A percentile compares a stretch with the other conserved stretches of the same genome.
Evolutionary conservation across 2,329 filamentous ascomycete species (phyloP).

Genomic region (Harringtonia lauricola): DNA sequence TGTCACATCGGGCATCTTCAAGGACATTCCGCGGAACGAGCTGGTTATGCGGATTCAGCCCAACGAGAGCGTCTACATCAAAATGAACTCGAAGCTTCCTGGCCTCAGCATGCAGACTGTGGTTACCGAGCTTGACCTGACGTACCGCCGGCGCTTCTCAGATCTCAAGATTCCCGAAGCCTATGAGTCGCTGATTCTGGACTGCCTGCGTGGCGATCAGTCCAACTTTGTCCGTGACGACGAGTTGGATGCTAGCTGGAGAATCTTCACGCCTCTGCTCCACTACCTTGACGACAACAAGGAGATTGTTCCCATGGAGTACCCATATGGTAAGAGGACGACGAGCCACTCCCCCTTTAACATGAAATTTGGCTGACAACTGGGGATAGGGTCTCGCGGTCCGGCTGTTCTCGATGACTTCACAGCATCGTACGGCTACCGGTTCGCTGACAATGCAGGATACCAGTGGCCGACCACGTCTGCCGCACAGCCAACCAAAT

Average conservation of each 20-base stretch:
- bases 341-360: not conserved
- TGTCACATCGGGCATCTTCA: constrained; percentile 98
- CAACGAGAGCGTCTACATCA: constrained; percentile 99
- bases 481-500: constrained; percentile 54
- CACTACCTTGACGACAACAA: constrained; percentile 99
- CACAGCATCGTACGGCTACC: constrained; percentile 95
- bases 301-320: constrained; percentile 99
- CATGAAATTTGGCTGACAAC: not conserved
- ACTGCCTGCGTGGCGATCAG: constrained; percentile 97
- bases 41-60: constrained; percentile 98
- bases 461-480: constrained; percentile 89
- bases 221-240: constrained; percentile 98
- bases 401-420: constrained; percentile 96
- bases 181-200: constrained; percentile 94
- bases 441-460: constrained; percentile 92
- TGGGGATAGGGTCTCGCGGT: constrained; percentile 64
- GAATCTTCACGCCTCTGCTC: constrained; percentile 92
- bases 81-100: constrained; percentile 99
- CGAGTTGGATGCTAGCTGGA: constrained; percentile 95
- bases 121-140: constrained; percentile 94
- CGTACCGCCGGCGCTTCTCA: constrained; percentile 95
- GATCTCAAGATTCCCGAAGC: constrained; percentile 99
- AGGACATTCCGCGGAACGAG: constrained; percentile 98
- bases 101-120: constrained; percentile 99
- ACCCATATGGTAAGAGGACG: constrained; percentile 76